Conservation (phyloP, 305 asterid genomes). For the Petunia hybrid region DNA sequence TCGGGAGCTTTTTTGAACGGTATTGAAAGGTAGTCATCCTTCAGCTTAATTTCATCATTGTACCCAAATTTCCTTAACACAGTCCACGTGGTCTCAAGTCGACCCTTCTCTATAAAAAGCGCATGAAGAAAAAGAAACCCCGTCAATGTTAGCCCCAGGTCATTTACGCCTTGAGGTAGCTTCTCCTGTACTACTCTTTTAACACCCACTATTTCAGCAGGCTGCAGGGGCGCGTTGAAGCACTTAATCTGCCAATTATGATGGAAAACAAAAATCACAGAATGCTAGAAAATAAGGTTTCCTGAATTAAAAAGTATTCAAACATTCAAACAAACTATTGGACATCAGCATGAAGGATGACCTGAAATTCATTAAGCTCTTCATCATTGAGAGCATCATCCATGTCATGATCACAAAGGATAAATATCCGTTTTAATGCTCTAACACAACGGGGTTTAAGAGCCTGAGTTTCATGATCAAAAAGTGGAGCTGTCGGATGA, state of each 20-base stretch:
- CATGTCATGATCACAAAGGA: conserved; percentile 93
- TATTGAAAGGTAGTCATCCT: conserved; percentile 71
- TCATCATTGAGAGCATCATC: conserved; percentile 88
- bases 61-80: conserved; percentile 93
- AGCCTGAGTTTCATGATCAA: conserved; percentile 88
- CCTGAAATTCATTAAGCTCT: conserved; percentile 97
- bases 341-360: conserved; percentile 36
- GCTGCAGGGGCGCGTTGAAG: conserved; percentile 89
- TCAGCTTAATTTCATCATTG: conserved; percentile 77
- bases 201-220: conserved; percentile 87
- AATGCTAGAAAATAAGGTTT: not conserved
- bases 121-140: conserved; percentile 95
- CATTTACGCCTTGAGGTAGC: conserved; percentile 92
- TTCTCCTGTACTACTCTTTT: conserved; percentile 89
- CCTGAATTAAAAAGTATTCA: conserved; percentile 21
- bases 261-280: not conserved
- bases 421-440: conserved; percentile 86
- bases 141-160: conserved; percentile 80
- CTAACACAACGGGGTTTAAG: conserved; percentile 88
- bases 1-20: conserved; percentile 85
- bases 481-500: conserved; percentile 95
- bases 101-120: conserved; percentile 92
- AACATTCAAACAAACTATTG: not conserved
- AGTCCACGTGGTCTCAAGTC: conserved; percentile 92
- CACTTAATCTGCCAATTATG: conserved; percentile 67